Conservation (phyloP, 345 rosid species). For the Xanthoceras sorbifolium region DNA sequence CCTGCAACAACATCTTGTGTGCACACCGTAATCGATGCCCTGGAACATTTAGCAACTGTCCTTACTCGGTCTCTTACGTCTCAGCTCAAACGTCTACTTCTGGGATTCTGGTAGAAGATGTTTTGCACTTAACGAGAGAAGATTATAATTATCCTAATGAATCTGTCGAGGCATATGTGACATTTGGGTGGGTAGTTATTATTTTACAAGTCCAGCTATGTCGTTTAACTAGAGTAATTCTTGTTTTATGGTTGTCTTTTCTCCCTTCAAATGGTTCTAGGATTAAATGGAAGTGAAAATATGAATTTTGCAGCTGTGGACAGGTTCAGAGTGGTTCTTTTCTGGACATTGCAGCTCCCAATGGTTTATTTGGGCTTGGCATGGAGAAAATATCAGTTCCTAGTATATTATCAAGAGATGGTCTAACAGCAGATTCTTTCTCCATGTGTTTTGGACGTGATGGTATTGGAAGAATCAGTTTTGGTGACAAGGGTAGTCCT, state of each 20-base stretch:
- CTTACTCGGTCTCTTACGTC: slow-evolving; percentile 73
- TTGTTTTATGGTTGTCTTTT: not conserved
- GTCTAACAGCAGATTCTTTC: slow-evolving; percentile 74
- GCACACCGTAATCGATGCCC: slow-evolving; percentile 60
- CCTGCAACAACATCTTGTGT: slow-evolving; percentile 68
- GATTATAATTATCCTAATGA: slow-evolving; percentile 35
- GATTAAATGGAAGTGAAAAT: slow-evolving; percentile 31
- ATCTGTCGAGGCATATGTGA: slow-evolving; percentile 61
- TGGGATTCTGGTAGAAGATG: slow-evolving; percentile 77
- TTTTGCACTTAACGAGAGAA: slow-evolving; percentile 67
- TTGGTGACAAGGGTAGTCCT: slow-evolving; percentile 81
- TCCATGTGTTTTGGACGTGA: slow-evolving; percentile 88
- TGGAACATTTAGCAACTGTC: slow-evolving; percentile 75
- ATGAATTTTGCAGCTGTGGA: slow-evolving; percentile 81
- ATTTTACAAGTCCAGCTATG: not conserved
- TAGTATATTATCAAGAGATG: slow-evolving; percentile 73
- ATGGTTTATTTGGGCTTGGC: slow-evolving; percentile 85
- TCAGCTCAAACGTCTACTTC: slow-evolving; percentile 86
- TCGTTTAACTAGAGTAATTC: not conserved
- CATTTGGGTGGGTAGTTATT: slow-evolving; percentile 62
- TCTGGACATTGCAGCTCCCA: slow-evolving; percentile 84
- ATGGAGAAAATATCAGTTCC: slow-evolving; percentile 92
- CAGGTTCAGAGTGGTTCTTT: slow-evolving; percentile 94
- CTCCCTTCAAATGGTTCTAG: slow-evolving; percentile 11
- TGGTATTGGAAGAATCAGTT: slow-evolving; percentile 86